Base-by-base conservation (phyloP, 352 stramenopile species). In the Thalassiosira exigua region DNA sequence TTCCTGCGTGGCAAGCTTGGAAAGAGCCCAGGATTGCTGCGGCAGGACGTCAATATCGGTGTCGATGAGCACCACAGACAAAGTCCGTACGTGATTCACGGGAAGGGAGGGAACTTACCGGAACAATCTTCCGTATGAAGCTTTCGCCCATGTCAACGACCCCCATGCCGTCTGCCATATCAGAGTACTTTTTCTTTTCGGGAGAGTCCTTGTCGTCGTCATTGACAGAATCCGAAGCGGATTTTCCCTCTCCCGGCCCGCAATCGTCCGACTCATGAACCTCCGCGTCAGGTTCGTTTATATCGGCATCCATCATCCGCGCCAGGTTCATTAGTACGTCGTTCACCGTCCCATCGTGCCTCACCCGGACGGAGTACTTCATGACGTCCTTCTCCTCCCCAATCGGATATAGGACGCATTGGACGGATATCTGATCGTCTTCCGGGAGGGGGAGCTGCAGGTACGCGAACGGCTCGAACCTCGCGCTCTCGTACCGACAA, bases 401-500 rank as follows among this genome's bases (percentile, higher is more conserved):
- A 21, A 84, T 58, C 14, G 89, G 78, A 76, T 92, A 92, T 50
- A 89, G 54, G 50, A 94, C 75, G 58, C 91, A 73, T 60, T 85
- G 84, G 46, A 93, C 78, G 11, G 81, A 61, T 54, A 93, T 79
- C 42, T 87, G 84, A 60, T 92, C 86, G 69, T 94, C 90, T 70
- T 94, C 90, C 1, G 90, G 88, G 44, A 94, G 75, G n/a, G 88
- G 86, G 22, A 94, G n/a, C 73, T 89, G 75, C 4, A 96, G 69
- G 61, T 89, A 90, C 22, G 83, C 73, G 72, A 94, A 95, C n/a
- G 90, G 82, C 64, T 95, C 90, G 68, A 92, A 94, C 17, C 88
- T 69, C 46, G 87, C 86, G 57, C 82, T 93, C 71, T 92, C 94
- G 79, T 98, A 98, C 30, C 94, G 94, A 83, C 98, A 99, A 17